Percentiles rank a stretch among this genome's conserved stretches.
Conservation (phyloP, 306 rosid species). For the Dryas alaskensis region DNA sequence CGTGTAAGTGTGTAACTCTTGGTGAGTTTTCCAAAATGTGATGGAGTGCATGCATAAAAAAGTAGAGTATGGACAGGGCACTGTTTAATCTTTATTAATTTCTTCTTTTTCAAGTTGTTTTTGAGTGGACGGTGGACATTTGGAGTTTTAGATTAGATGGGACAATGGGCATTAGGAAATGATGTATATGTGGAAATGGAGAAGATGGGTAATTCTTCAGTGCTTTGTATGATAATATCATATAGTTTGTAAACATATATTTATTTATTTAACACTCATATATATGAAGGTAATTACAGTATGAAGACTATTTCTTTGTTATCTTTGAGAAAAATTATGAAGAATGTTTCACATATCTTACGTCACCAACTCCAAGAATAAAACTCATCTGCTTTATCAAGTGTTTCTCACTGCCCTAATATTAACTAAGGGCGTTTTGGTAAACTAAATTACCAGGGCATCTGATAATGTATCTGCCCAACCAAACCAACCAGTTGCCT, state of each 20-base stretch:
- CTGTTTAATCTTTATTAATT: not conserved
- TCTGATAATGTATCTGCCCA: not conserved
- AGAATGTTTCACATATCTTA: too few species aligned
- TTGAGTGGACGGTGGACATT: not conserved
- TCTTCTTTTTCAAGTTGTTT: not conserved
- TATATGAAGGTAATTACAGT: not conserved
- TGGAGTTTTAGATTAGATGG: not conserved
- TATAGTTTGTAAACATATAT: not conserved
- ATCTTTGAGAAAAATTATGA: too few species aligned
- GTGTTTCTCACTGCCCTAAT: too few species aligned
- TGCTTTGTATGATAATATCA: not conserved
- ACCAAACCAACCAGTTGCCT: not conserved
- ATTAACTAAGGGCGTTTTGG: not conserved
- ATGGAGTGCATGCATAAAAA: constrained; percentile 65
- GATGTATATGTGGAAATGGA: not conserved
- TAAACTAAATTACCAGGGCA: not conserved
- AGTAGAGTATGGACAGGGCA: constrained; percentile 28
- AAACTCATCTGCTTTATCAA: too few species aligned
- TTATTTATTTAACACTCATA: too few species aligned
- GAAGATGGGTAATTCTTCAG: not conserved
- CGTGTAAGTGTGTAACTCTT: constrained; percentile 18
- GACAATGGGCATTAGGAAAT: not conserved
- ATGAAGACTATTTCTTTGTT: not conserved
- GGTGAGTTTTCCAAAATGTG: too few species aligned
- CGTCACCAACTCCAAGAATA: too few species aligned